Evolutionary conservation across 2,329 filamentous ascomycete species (phyloP), one percentile per base, ranked within the genome.

Genomic region (Aschersonia sp.): DNA sequence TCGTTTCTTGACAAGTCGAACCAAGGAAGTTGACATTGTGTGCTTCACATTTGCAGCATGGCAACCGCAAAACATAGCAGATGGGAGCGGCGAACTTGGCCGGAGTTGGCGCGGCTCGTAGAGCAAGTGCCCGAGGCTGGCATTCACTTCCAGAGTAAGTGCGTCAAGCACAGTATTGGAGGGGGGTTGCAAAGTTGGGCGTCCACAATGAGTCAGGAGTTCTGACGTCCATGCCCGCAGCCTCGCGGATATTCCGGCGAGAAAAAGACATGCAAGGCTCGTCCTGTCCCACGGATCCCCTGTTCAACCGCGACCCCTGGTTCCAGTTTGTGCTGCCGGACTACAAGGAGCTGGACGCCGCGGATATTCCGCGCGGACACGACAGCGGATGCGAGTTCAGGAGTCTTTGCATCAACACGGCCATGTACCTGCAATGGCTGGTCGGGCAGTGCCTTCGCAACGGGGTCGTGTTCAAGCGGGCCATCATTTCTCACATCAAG

Each of bases 331-430:
- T 87, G 6, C 74, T 84, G 44, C 80, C 82, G 10, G 79, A 90
- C 65, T 90, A 81, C 63, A 75, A 77, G 51, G 67, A 79, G 49
- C 63, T 90, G 4, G 59, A 72, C 5, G 62, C 72, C 35, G 63
- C 67, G 8, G 72, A 83, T 54, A 67, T 94, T 1, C 76, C 78
- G 0, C 56, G 67, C 0, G 84, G 76, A 14, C 76, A 82, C 47
- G 81, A 87, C 50, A 83, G 82, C 9, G 88, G 80, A 30, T 84
- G 78, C 45, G 71, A 74, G 48, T 95, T 92, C 63, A 87, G 78
- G 6, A 90, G 85, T 1, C 81, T 95, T 41, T 95, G 89, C 66
- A 90, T 95, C 62, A 95, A 97, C 66, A 86, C 86, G 0, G 79
- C 84, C 41, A 66, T 95, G 49, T 97, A 95, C 65, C 77, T 95